Conservation (phyloP, 768 basidiomycete genomes). For the Termitomyces sp. region DNA sequence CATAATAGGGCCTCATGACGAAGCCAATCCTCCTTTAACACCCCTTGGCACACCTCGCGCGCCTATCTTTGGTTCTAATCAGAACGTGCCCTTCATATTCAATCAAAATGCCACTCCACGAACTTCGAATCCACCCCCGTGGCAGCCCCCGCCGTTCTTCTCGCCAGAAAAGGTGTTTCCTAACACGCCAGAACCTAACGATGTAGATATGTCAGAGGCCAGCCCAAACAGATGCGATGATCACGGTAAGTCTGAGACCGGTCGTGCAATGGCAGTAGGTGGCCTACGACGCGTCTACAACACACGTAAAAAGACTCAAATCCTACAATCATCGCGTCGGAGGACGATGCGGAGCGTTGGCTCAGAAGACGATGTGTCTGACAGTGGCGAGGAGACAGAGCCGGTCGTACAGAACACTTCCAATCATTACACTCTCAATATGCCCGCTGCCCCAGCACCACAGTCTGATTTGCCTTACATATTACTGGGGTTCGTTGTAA, state of each 20-base stretch:
- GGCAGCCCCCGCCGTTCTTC: conserved; percentile 64
- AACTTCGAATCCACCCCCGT: conserved; percentile 53
- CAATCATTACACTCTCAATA: conserved; percentile 82
- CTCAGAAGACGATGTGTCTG: conserved; percentile 40
- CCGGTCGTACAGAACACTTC: conserved; percentile 49
- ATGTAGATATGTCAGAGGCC: conserved; percentile 74
- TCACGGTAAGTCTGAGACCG: conserved; percentile 28
- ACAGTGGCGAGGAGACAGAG: conserved; percentile 45
- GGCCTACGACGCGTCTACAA: conserved; percentile 65
- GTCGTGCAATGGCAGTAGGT: conserved; percentile 58
- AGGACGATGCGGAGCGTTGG: conserved; percentile 25
- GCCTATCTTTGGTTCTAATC: conserved; percentile 62
- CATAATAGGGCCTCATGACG: conserved; percentile 36
- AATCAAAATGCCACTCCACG: conserved; percentile 36
- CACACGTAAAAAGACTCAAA: conserved; percentile 49
- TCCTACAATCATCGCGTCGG: conserved; percentile 11
- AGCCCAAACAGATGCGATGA: conserved; percentile 56
- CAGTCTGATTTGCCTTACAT: conserved; percentile 75
- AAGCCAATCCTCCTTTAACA: conserved; percentile 42
- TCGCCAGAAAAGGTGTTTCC: conserved; percentile 61
- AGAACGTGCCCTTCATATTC: conserved; percentile 74
- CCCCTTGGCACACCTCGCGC: conserved; percentile 31
- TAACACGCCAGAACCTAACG: conserved; percentile 48
- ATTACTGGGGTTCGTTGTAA: conserved; percentile 69
- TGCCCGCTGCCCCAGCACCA: conserved; percentile 56